A percentile compares a stretch with the other conserved stretches of the same genome.
phyloP scores from a whole-genome alignment of 2,329 filamentous ascomycete species.

The Neofusicoccum laricinum region DNA sequence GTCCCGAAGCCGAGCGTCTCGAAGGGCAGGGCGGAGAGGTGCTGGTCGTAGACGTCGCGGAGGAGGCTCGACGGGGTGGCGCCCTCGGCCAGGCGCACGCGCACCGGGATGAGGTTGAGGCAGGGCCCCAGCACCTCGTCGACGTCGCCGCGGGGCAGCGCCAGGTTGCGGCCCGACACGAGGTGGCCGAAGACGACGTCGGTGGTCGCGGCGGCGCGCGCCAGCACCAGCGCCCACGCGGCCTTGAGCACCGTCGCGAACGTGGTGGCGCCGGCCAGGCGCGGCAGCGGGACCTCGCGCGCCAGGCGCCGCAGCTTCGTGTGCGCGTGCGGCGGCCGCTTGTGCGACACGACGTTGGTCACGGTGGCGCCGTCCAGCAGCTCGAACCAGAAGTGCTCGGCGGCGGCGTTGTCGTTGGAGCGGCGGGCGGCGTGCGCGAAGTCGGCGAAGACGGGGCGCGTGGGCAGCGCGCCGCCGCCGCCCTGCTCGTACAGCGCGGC shows the following conservation, averaged over 20 bases:
- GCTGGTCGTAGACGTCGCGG: constrained; percentile 30
- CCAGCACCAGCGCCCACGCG: constrained; percentile 34
- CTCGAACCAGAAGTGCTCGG: background rate
- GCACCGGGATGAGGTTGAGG: constrained; percentile 7
- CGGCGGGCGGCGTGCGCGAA: background rate
- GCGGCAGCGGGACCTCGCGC: background rate
- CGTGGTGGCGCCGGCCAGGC: background rate
- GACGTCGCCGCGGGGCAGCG: constrained; percentile 33
- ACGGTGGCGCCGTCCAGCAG: background rate
- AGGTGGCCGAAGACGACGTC: constrained; percentile 46
- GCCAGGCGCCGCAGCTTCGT: background rate
- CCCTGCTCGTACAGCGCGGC: constrained; percentile 32
- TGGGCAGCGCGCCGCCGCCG: background rate
- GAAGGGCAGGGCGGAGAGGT: constrained; percentile 39
- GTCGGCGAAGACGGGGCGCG: background rate
- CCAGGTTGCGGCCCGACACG: constrained; percentile 37
- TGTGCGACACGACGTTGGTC: constrained; percentile 3
- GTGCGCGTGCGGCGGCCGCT: background rate
- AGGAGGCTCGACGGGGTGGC: too few species aligned
- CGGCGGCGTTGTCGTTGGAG: background rate
- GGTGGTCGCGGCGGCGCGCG: constrained; percentile 26
- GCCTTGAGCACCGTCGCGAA: constrained; percentile 41
- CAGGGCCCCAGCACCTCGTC: constrained; percentile 38
- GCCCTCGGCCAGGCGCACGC: too few species aligned
- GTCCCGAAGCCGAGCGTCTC: constrained; percentile 34